Percentiles rank a stretch among this genome's conserved stretches.
Evolutionary conservation across 768 basidiomycete genomes (phyloP).

Genomic region (Daedaleopsis sinensis): DNA sequence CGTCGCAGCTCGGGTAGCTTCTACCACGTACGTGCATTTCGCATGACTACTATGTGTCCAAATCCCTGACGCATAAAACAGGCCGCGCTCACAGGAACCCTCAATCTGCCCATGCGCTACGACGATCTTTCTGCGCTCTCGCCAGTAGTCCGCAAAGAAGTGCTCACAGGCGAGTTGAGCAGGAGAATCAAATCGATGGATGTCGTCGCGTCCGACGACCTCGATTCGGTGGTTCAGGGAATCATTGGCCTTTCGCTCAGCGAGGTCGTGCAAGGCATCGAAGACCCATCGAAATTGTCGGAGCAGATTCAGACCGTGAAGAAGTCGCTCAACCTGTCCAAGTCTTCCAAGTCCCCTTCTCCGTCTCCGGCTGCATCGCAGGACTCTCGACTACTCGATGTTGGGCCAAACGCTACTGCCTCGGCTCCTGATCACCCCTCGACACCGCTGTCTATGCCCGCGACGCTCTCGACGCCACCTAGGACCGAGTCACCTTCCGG

Average conservation of each 20-base stretch:
- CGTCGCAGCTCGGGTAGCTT: conserved; percentile 86
- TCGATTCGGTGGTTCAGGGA: conserved; percentile 70
- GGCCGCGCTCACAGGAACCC: conserved; percentile 81
- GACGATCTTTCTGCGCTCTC: conserved; percentile 82
- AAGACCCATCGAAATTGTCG: conserved; percentile 66
- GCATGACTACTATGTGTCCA: background rate
- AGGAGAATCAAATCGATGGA: conserved; percentile 68
- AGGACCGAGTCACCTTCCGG: conserved; percentile 80
- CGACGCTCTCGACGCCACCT: conserved; percentile 78
- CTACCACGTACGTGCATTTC: conserved; percentile 60
- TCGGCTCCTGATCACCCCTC: conserved; percentile 91
- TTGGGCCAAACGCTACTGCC: conserved; percentile 69
- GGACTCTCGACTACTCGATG: conserved; percentile 72
- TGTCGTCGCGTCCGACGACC: conserved; percentile 53
- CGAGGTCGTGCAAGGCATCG: conserved; percentile 77
- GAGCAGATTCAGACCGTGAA: conserved; percentile 56
- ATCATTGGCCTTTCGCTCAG: conserved; percentile 71
- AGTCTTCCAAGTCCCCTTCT: conserved; percentile 44
- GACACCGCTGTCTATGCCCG: conserved; percentile 78
- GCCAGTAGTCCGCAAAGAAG: conserved; percentile 86
- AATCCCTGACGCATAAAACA: conserved; percentile 28
- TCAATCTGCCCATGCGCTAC: conserved; percentile 85
- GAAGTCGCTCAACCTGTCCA: conserved; percentile 15
- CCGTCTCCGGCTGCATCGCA: conserved; percentile 63
- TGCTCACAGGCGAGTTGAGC: conserved; percentile 80